Evolutionary conservation across 768 basidiomycete species (phyloP).

Genomic region (Termitomyces sp.): DNA sequence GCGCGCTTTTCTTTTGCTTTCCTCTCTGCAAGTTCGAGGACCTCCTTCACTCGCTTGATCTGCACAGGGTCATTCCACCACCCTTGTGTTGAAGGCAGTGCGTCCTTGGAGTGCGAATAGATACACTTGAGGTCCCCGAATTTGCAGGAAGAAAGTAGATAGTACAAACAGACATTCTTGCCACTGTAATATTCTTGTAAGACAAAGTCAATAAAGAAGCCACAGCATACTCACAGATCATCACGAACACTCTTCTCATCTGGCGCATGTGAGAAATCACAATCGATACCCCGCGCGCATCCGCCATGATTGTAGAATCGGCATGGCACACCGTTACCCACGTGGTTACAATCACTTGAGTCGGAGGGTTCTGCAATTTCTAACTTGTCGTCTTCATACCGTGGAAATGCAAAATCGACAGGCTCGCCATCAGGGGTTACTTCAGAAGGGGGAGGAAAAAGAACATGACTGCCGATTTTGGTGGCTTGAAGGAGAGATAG

Average conservation of each 20-base stretch:
- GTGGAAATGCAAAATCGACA: constrained; percentile 31
- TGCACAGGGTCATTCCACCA: constrained; percentile 32
- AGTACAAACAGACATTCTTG: constrained; percentile 46
- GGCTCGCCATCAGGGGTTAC: constrained; percentile 10
- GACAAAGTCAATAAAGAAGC: not conserved
- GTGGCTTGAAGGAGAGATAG: constrained; percentile 11
- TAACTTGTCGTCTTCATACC: constrained; percentile 28
- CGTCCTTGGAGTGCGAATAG: constrained; percentile 35
- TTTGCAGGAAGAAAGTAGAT: constrained; percentile 35
- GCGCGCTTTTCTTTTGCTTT: constrained; percentile 16
- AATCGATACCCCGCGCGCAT: constrained; percentile 38
- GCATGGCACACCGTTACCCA: constrained; percentile 50
- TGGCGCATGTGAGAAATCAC: constrained; percentile 50
- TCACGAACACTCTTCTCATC: constrained; percentile 54
- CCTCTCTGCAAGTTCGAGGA: constrained; percentile 18
- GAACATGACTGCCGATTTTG: constrained; percentile 6
- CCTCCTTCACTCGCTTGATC: constrained; percentile 15
- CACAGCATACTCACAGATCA: constrained; percentile 37
- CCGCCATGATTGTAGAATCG: constrained; percentile 55
- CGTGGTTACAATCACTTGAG: constrained; percentile 51
- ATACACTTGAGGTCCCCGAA: constrained; percentile 33
- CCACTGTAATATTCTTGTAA: constrained; percentile 32
- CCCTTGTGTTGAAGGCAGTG: constrained; percentile 26
- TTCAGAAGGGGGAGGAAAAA: constrained; percentile 6
- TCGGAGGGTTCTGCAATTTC: constrained; percentile 45